Base-by-base conservation (phyloP, 371 early-diverging fungal genomes). In the Paraphysoderma sedebokerense region DNA sequence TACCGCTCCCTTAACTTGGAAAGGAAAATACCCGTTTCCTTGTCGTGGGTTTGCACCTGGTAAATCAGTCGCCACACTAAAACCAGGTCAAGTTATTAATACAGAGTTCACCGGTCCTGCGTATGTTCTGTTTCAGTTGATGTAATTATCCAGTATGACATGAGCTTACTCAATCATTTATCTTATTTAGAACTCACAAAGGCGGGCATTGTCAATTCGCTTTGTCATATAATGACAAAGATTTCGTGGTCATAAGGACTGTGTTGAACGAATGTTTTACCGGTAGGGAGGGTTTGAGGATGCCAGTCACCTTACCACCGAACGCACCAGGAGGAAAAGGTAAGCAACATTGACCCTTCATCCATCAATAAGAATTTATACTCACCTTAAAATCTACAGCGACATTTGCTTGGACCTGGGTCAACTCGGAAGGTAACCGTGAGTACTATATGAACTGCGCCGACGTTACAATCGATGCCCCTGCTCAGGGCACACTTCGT, bases 401-500 rank as follows among this genome's bases (percentile, higher is more conserved):
- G 23, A 27, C 38, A 12, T 50, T 50, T 23, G 51, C 53, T 1
- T 50, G 51, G 51, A 50, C 51, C 5, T 50, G 48, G 27, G 51
- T 50, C 17, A 45, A 28, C 45, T 22, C 28, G 20, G 17, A 22
- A 3, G 28, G 36, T 11, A 45, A 45, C 40, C 48, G 32, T 38
- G 51, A 50, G 48, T 50, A 52, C 28, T 50, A 50, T 33, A 50
- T 50, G 51, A 35, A 35, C 15, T 35, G 35, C 35, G 15, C 35
- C 19, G 35, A 35, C 19, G 35, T 35, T 35, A 35, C 15, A 35
- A 35, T 35, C 35, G 35, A 35, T 35, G 35, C 15, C 19, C 35
- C 35, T 19, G 15, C 35, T 35, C 15, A 28, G 3, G 40, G 17
- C n/a, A 13, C 40, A 0, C 40, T 40, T 13, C 13, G 26, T 2